Evolutionary conservation across 2,329 filamentous ascomycete species (phyloP).

Genomic region (Colletotrichum lindemuthianum): DNA sequence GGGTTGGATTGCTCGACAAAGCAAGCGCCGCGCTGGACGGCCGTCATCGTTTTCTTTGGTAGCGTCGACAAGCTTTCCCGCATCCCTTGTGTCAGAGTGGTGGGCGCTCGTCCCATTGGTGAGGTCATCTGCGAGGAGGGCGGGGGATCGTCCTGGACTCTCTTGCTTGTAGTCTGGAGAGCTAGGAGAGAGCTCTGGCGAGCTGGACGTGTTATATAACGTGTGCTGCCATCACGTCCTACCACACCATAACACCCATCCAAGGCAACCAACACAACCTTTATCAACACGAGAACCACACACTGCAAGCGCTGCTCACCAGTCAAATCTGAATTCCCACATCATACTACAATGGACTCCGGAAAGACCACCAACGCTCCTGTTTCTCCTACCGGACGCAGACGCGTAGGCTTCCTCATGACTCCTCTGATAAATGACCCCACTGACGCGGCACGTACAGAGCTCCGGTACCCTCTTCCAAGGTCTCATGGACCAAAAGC

Average conservation of each 20-base stretch:
- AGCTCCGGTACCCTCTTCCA: constrained; percentile 63
- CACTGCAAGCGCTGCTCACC: too few species aligned
- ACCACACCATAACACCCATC: too few species aligned
- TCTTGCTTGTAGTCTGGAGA: constrained; percentile 9
- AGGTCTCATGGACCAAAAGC: constrained; percentile 61
- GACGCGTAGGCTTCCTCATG: constrained; percentile 16
- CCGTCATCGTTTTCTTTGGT: constrained; percentile 29
- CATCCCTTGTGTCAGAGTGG: constrained; percentile 36
- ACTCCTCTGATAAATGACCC: rapidly evolving
- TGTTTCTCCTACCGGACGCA: constrained; percentile 24
- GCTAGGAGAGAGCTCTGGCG: neutral
- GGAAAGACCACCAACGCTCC: constrained; percentile 27
- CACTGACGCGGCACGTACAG: constrained; percentile 40
- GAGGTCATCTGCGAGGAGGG: constrained; percentile 30
- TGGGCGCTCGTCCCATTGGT: constrained; percentile 35
- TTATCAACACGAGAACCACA: too few species aligned
- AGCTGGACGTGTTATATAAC: too few species aligned
- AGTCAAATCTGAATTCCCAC: neutral
- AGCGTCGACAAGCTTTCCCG: constrained; percentile 36
- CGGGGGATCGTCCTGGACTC: constrained; percentile 14
- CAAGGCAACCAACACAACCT: too few species aligned
- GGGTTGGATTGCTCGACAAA: neutral
- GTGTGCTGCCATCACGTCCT: too few species aligned
- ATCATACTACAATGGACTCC: constrained; percentile 27
- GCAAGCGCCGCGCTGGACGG: neutral